These are phyloP conservation scores for Artemisia annua DNA, from an alignment of 129 eudicot species.

Conservation along the genomic window DNA sequence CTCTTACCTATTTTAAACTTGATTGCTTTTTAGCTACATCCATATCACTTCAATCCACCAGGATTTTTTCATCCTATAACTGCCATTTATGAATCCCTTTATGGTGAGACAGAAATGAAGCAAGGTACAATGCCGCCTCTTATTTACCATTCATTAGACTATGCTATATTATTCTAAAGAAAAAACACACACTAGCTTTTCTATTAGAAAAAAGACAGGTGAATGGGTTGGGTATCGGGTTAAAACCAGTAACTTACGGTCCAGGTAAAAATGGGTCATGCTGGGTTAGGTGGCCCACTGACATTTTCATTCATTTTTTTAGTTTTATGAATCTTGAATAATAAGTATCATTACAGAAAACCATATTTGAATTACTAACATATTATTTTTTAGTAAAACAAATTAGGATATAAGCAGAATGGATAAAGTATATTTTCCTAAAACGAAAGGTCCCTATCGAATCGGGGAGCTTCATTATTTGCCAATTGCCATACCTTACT, in stretches of 20 bases:
- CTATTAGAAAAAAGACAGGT: not conserved
- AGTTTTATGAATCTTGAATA: not conserved
- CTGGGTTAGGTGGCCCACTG: not conserved
- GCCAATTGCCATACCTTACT: too few species aligned
- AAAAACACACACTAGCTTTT: constrained; percentile 1
- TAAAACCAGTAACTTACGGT: not conserved
- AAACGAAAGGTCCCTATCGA: too few species aligned
- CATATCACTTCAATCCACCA: constrained; percentile 87
- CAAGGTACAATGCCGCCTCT: constrained; percentile 57
- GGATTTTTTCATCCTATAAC: constrained; percentile 84
- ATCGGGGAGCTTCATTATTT: too few species aligned
- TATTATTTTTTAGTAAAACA: not conserved
- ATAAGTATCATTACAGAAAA: not conserved
- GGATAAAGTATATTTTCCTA: too few species aligned
- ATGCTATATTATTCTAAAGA: not conserved
- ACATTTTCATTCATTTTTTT: not conserved
- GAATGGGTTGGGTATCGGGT: not conserved
- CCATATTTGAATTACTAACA: not conserved
- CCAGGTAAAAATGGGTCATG: not conserved
- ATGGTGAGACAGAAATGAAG: constrained; percentile 93
- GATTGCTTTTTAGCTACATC: constrained; percentile 60
- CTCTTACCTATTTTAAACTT: constrained; percentile 11
- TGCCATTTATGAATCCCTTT: constrained; percentile 69
- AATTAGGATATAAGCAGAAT: too few species aligned
- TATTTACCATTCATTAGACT: constrained; percentile 4